phyloP scores from a whole-genome alignment of 2,329 filamentous ascomycete genomes.

The Aspergillus nomiae region DNA sequence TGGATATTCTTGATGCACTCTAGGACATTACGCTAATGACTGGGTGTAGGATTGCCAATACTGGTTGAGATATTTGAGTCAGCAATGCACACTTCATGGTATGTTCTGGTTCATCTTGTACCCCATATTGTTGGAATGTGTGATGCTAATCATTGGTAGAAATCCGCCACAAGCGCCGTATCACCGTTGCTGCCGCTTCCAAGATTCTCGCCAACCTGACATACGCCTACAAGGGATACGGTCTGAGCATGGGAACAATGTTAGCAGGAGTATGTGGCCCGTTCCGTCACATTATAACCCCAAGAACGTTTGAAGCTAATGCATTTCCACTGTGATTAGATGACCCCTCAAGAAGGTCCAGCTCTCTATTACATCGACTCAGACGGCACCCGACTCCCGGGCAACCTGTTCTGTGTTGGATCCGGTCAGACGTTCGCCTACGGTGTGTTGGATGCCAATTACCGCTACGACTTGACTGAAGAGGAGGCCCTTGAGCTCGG shows the following conservation, averaged over 20 bases:
- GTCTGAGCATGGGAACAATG: slow-evolving; percentile 99
- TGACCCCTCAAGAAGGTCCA: slow-evolving; percentile 80
- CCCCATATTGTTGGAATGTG: background rate
- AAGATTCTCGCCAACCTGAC: slow-evolving; percentile 99
- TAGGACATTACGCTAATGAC: slow-evolving; percentile 11
- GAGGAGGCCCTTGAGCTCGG: slow-evolving; percentile 91
- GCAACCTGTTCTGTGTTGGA: slow-evolving; percentile 97
- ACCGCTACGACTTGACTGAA: slow-evolving; percentile 82
- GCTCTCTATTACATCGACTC: slow-evolving; percentile 99
- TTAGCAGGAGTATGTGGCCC: slow-evolving; percentile 81
- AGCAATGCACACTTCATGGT: slow-evolving; percentile 96
- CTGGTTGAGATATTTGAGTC: slow-evolving; percentile 97
- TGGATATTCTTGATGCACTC: background rate
- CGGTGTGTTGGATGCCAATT: slow-evolving; percentile 94
- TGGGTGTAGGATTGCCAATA: slow-evolving; percentile 84
- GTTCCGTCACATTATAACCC: background rate
- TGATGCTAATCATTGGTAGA: slow-evolving; percentile 44
- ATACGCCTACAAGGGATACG: slow-evolving; percentile 99
- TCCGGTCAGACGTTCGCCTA: slow-evolving; percentile 99
- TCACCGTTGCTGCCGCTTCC: slow-evolving; percentile 93
- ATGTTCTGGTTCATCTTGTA: slow-evolving; percentile 12
- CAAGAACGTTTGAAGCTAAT: background rate
- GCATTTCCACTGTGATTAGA: slow-evolving; percentile 20
- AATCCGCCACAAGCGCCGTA: slow-evolving; percentile 97
- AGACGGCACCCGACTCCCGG: slow-evolving; percentile 87